Conservation (phyloP, 495 filamentous ascomycete genomes). For the Apiosordaria backusii region DNA sequence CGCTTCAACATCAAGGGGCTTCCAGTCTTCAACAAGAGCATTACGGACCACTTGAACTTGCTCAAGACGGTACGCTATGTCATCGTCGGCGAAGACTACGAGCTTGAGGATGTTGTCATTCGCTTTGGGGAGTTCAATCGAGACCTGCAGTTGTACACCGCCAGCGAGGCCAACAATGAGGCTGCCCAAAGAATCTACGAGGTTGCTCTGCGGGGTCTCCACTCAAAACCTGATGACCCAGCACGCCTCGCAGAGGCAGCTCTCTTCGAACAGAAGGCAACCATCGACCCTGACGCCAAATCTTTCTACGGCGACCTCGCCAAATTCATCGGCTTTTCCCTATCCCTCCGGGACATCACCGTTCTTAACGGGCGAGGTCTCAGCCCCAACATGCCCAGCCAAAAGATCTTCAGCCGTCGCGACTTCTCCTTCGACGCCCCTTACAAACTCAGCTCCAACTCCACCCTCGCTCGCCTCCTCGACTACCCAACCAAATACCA, state of each 20-base stretch:
- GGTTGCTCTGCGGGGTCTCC: not conserved
- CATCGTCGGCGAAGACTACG: not conserved
- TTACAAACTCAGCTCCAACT: constrained; percentile 8
- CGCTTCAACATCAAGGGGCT: not conserved
- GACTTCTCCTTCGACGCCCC: constrained; percentile 17
- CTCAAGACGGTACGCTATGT: constrained; percentile 6
- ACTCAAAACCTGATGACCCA: not conserved
- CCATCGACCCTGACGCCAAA: not conserved
- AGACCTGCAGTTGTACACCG: not conserved
- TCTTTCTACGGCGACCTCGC: constrained; percentile 1
- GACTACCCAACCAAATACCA: constrained; percentile 16
- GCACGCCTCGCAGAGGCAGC: constrained; percentile 14
- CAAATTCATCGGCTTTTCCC: constrained; percentile 13
- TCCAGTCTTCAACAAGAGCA: constrained; percentile 1
- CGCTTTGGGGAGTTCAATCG: constrained; percentile 10
- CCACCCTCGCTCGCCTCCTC: constrained; percentile 15
- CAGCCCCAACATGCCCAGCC: constrained; percentile 2
- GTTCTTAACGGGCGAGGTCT: not conserved
- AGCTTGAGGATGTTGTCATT: constrained; percentile 1
- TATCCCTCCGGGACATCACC: not conserved
- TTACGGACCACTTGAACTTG: not conserved
- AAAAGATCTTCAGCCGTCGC: constrained; percentile 12
- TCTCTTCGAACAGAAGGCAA: constrained; percentile 1
- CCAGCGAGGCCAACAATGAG: not conserved
- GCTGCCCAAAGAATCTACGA: not conserved